Evolutionary conservation across 1,139 yeast genomes (phyloP), one percentile per base, ranked within the genome.

Genomic region (Scheffersomyces lignicola): DNA sequence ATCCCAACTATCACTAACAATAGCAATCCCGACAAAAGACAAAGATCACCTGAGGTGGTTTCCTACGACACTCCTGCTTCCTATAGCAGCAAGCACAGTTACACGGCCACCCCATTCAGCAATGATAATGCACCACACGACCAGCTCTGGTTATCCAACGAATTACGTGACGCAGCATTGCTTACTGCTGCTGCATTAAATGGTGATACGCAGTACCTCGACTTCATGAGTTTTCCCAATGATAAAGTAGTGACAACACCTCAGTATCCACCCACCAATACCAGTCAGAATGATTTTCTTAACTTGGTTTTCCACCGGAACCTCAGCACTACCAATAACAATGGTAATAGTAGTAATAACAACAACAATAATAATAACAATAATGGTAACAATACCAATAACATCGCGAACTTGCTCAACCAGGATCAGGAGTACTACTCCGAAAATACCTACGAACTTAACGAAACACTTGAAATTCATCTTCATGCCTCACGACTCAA

Each of bases 161-260:
- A 83, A 50, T 64, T 83, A 32, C 58, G 83, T 38, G 87, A 81
- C 45, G 89, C 83, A 48, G 89, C 88, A 0, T 56, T 83, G 22
- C 61, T 83, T 39, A 81, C 89, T 0, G 88, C 88, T 0, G 84
- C 87, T 7, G 88, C 88, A 0, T 64, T 81, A 33, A 80, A 80
- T 42, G 83, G 82, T 21, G 82, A 78, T 42, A 68, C 78, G 1
- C 79, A 76, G 38, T 73, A 76, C 39, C 58, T 78, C 12, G 84
- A 80, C 38, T 64, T 78, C 48, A 69, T 76, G 62, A 69, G 67
- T 38, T 16, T 26, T 14, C 5, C 29, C 5, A 26, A 26, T 26
- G 29, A 26, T 15, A 26, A 26, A 26, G 4, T 13, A 5, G 14
- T 18, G 10, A 16, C 22, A 31, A 30, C 29, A 24, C 33, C 34